Evolutionary conservation across 2,329 filamentous ascomycete species (phyloP).

Genomic region (Fusarium avenaceum): DNA sequence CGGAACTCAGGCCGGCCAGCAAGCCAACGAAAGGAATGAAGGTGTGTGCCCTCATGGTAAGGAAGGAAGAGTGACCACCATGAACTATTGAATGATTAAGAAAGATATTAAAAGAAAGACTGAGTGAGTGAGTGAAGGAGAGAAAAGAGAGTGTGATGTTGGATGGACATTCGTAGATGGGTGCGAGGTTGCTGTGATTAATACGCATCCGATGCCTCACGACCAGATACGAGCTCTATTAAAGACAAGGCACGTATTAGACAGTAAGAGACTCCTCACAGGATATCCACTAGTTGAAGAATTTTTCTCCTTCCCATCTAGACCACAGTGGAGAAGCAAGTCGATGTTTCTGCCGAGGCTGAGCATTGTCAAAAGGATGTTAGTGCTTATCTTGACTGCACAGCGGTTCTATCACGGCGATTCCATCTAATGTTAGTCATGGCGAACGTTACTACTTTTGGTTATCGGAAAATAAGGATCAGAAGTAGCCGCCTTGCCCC

Average conservation of each 20-base stretch:
- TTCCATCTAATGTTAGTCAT: neutral
- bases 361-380: neutral
- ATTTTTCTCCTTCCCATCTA: too few species aligned
- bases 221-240: too few species aligned
- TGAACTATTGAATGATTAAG: neutral
- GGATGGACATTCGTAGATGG: neutral
- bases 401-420: neutral
- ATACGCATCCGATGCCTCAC: neutral
- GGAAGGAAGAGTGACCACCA: neutral
- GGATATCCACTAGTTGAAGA: too few species aligned
- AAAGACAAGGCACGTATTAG: too few species aligned
- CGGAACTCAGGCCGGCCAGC: neutral
- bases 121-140: neutral
- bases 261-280: too few species aligned
- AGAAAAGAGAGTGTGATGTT: constrained; percentile 5
- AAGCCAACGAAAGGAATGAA: neutral
- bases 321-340: too few species aligned
- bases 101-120: neutral
- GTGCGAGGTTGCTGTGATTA: constrained; percentile 3
- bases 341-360: too few species aligned
- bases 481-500: neutral
- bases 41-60: neutral
- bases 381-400: neutral
- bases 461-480: neutral
- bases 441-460: neutral